Conservation (phyloP, 768 basidiomycete genomes). For the Butyriboletus loyo region DNA sequence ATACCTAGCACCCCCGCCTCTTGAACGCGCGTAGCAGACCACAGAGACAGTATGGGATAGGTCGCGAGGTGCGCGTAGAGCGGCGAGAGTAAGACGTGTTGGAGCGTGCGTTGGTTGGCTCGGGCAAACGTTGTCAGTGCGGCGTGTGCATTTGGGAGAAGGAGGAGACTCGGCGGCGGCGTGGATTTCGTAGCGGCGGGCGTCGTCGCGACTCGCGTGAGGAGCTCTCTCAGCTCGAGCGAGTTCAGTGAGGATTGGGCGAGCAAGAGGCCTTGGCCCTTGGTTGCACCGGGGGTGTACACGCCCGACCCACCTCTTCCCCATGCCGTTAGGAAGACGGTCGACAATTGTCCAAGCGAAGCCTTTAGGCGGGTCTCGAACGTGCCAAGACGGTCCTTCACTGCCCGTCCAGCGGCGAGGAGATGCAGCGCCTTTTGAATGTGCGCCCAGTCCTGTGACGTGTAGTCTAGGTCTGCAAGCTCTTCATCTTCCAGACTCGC, state of each 20-base stretch:
- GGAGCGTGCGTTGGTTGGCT: slow-evolving; percentile 73
- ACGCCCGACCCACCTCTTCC: slow-evolving; percentile 49
- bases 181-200: slow-evolving; percentile 15
- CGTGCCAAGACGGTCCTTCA: slow-evolving; percentile 60
- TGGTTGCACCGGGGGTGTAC: slow-evolving; percentile 55
- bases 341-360: slow-evolving; percentile 56
- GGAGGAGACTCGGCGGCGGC: slow-evolving; percentile 41
- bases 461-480: slow-evolving; percentile 80
- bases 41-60: slow-evolving; percentile 68
- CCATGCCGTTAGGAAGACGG: slow-evolving; percentile 54
- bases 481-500: slow-evolving; percentile 46
- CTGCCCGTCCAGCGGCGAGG: slow-evolving; percentile 72
- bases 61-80: slow-evolving; percentile 65
- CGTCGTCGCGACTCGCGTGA: slow-evolving; percentile 16
- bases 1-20: slow-evolving; percentile 25
- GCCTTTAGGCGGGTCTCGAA: slow-evolving; percentile 73
- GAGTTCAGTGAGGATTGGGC: slow-evolving; percentile 86
- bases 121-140: slow-evolving; percentile 64
- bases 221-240: slow-evolving; percentile 54
- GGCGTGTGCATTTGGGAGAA: slow-evolving; percentile 54
- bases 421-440: slow-evolving; percentile 84
- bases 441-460: slow-evolving; percentile 81
- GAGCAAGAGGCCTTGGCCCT: slow-evolving; percentile 70
- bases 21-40: slow-evolving; percentile 48
- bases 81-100: slow-evolving; percentile 81